Percentiles rank a stretch among this genome's conserved stretches.
Evolutionary conservation across 2,329 filamentous ascomycete species (phyloP).

Genomic region (Colletotrichum noveboracense): DNA sequence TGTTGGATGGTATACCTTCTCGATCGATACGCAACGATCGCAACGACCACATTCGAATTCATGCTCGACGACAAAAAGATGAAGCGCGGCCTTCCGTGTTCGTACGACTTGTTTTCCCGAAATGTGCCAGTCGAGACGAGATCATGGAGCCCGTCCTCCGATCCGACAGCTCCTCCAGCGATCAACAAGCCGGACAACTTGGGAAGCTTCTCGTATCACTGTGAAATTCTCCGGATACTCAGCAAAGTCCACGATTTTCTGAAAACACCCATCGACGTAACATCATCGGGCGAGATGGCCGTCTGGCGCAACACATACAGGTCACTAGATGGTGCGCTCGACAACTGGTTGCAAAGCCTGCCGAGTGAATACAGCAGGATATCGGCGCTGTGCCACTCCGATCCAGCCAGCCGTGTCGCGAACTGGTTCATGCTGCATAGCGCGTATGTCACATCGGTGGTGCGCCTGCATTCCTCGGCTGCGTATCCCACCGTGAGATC

Average conservation of each 20-base stretch:
- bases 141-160: constrained; percentile 27
- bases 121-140: constrained; percentile 48
- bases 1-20: constrained; percentile 52
- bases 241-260: constrained; percentile 49
- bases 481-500: constrained; percentile 46
- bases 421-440: constrained; percentile 53
- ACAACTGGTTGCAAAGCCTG: constrained; percentile 46
- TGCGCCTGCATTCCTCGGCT: constrained; percentile 48
- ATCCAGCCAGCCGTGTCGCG: constrained; percentile 49
- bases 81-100: constrained; percentile 46
- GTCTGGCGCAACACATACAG: constrained; percentile 46
- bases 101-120: constrained; percentile 49
- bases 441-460: constrained; percentile 48
- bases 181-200: constrained; percentile 47
- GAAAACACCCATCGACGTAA: constrained; percentile 43
- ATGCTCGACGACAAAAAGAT: constrained; percentile 44
- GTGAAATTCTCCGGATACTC: constrained; percentile 47
- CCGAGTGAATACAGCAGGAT: constrained; percentile 51
- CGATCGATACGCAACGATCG: constrained; percentile 48
- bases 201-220: constrained; percentile 50
- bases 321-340: constrained; percentile 41
- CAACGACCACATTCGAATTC: constrained; percentile 45
- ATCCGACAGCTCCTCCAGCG: constrained; percentile 25
- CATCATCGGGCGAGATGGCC: constrained; percentile 41
- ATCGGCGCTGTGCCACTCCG: constrained; percentile 48